Evolutionary conservation across 768 basidiomycete genomes (phyloP), one percentile per base, ranked within the genome.

Genomic region (Mrakia hoshinonis): DNA sequence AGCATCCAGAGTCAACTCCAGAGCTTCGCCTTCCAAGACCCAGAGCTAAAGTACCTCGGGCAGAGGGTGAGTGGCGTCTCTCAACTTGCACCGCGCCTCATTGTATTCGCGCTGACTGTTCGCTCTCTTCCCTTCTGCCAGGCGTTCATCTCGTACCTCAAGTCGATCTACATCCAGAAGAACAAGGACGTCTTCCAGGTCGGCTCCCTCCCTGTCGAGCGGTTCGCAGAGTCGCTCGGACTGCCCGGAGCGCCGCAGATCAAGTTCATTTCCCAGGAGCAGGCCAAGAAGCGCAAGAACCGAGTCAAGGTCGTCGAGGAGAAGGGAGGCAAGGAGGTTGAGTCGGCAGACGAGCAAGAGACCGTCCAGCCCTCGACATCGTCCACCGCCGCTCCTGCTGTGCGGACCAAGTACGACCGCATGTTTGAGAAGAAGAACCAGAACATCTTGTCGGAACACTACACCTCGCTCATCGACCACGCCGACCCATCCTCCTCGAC

Each of bases 351-450:
- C n/a, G 67, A 73, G 29, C 51, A 73, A 20, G 81, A 81, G 43
- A 80, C 75, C 18, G 64, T 66, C 24, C 36, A 51, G 47, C 10
- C n/a, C 24, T 22, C n/a, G 34, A 26, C 20, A 60, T 29, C 67
- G 2, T n/a, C 69, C 0, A 60, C 64, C 9, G 65, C 47, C 46
- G 47, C 65, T 34, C 70, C 70, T 18, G 70, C 54, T 31, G 70
- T 73, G 0, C 86, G 90, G 64, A 97, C 95, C 3, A 97, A 95
- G 81, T 96, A 97, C 79, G 95, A 97, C 79, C 86, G 91, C 66
- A 97, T 99, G 93, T 98, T 97, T 78, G 89, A 90, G 77, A 86
- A 94, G 69, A 95, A 91, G 79, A 97, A 96, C 78, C 94, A 96
- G 79, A 88, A 87, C 74, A 87, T 97, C 62, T 84, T 97, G 39